Evolutionary conservation across 2,329 filamentous ascomycete genomes (phyloP), one percentile per base, ranked within the genome.

Genomic region (Emmonsia crescens): DNA sequence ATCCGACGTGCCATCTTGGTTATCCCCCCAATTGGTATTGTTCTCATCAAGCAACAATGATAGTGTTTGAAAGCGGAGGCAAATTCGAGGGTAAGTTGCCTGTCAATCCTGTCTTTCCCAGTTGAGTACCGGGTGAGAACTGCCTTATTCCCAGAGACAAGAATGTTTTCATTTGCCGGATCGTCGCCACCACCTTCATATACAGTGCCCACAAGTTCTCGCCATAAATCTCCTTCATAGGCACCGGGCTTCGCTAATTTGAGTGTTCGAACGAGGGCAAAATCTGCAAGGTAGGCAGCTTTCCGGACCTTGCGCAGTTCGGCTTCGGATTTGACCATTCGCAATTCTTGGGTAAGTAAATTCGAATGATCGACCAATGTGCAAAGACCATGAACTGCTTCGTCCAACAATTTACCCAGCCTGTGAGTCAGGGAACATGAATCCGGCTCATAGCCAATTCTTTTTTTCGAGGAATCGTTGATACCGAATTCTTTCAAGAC

Each of bases 101-200:
- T 66, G 52, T 72, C 70, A 54, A 73, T 71, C 57, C 62, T 67
- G 59, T 68, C 63, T 42, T 71, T 71, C 10, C 70, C 70, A 3
- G 70, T 70, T 0, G 70, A 72, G 51, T 72, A 72, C 10, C 70
- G 68, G n/a, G 70, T 72, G 3, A 72, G 66, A 27, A 72, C 70
- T 1, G 69, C 70, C 59, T 72, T 71, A 55, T 72, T 72, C 5
- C 70, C 70, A 1, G 70, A 72, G 10, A 73, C 70, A 33, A 73
- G 68, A 48, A 73, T 73, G 59, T 73, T 73, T 59, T 73, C 70
- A 40, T 73, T 73, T 10, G 71, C 70, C 5, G 71, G 71, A 62
- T 73, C 70, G 58, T 73, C 71, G n/a, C 71, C 71, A n/a, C 71
- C 71, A 9, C 71, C 70, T 49, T 73, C 71, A 58, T 73, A 73